phyloP scores from a whole-genome alignment of 228 moss, liverwort and hornwort genomes.

The Sphagnum fallax region DNA sequence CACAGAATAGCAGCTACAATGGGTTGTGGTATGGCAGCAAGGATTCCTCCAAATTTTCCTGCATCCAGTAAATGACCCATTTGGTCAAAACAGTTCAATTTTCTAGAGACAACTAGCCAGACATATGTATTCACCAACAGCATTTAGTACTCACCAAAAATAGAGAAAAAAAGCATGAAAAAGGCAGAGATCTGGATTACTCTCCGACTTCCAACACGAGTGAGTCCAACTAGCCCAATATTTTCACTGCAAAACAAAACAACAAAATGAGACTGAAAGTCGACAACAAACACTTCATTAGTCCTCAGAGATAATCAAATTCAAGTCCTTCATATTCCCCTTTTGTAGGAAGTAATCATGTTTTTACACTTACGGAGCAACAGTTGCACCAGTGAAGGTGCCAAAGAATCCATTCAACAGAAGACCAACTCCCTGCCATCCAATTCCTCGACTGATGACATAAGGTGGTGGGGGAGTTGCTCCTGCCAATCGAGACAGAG shows the following conservation, averaged over 20 bases:
- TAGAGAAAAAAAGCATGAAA: slow-evolving; percentile 45
- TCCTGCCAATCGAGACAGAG: slow-evolving; percentile 70
- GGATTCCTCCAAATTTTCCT: slow-evolving; percentile 50
- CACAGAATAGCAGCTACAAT: slow-evolving; percentile 3
- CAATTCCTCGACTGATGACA: slow-evolving; percentile 86
- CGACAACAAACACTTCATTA: neutral
- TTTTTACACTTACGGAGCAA: slow-evolving; percentile 53
- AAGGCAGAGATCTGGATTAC: slow-evolving; percentile 33
- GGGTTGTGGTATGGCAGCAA: slow-evolving; percentile 39
- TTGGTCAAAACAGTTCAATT: neutral
- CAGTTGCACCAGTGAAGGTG: slow-evolving; percentile 73
- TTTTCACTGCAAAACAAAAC: slow-evolving; percentile 33
- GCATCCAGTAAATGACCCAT: neutral
- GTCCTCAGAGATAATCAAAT: neutral
- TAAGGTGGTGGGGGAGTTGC: slow-evolving; percentile 89
- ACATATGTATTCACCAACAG: neutral
- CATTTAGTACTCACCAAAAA: slow-evolving; percentile 23
- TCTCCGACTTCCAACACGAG: slow-evolving; percentile 52
- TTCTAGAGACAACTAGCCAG: neutral
- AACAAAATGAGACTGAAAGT: neutral
- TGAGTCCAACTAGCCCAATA: slow-evolving; percentile 49
- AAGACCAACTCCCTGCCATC: slow-evolving; percentile 83
- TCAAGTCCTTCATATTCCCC: neutral
- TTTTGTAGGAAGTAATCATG: neutral
- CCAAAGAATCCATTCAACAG: slow-evolving; percentile 74